These are phyloP conservation scores for Fonsecaea pedrosoi DNA, from an alignment of 2,329 filamentous ascomycete species.

Conservation along the genomic window DNA sequence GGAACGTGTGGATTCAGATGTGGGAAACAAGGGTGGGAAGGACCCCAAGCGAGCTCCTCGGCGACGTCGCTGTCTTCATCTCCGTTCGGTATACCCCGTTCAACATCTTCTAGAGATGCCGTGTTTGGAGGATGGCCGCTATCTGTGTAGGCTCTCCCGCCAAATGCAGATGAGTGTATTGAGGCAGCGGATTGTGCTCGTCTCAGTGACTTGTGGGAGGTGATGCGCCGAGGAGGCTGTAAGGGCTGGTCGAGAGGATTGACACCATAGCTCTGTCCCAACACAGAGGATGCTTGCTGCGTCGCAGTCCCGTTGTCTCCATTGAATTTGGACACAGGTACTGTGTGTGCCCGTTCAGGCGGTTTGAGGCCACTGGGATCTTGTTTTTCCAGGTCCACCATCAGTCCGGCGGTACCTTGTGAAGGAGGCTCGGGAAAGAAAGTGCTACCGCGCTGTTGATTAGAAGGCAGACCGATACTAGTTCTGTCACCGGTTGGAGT, in stretches of 20 bases:
- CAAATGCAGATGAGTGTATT: conserved; percentile 47
- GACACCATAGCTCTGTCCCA: conserved; percentile 39
- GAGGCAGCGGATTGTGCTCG: conserved; percentile 52
- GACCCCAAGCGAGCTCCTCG: conserved; percentile 84
- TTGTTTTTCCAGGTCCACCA: conserved; percentile 34
- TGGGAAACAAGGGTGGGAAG: conserved; percentile 90
- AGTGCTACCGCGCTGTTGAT: conserved; percentile 49
- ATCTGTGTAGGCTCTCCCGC: conserved; percentile 39
- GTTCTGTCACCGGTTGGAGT: conserved; percentile 50
- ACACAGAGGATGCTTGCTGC: conserved; percentile 30
- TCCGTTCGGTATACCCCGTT: conserved; percentile 22
- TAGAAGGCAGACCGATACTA: conserved; percentile 59
- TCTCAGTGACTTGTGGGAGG: conserved; percentile 38
- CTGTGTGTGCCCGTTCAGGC: conserved; percentile 26
- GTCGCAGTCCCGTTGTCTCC: conserved; percentile 16
- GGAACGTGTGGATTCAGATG: conserved; percentile 93
- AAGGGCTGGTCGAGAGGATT: conserved; percentile 38
- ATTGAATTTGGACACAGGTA: conserved; percentile 35
- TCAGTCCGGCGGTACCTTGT: conserved; percentile 20
- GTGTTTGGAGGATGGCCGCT: conserved; percentile 39
- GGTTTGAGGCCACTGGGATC: conserved; percentile 29
- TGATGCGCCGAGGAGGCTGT: conserved; percentile 39
- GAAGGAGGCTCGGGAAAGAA: conserved; percentile 21
- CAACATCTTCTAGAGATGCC: conserved; percentile 37
- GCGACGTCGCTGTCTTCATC: conserved; percentile 66